phyloP scores from a whole-genome alignment of 2,329 filamentous ascomycete species.

The Alternaria gaisen region DNA sequence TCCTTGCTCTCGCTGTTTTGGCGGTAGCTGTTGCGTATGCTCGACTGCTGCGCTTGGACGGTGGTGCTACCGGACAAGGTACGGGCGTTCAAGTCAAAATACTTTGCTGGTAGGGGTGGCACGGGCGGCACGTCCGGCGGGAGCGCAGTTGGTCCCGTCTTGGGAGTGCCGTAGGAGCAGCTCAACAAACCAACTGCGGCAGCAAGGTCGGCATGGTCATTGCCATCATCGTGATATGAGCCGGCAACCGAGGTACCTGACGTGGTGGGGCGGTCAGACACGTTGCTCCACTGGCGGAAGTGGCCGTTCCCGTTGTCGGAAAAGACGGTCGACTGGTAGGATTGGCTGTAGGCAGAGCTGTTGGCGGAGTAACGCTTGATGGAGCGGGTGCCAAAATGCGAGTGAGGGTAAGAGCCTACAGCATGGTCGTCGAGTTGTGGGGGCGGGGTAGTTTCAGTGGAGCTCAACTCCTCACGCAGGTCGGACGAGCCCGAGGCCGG shows the following conservation, averaged over 20 bases:
- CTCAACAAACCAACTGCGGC: conserved; percentile 90
- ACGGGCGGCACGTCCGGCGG: conserved; percentile 83
- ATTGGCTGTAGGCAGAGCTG: conserved; percentile 70
- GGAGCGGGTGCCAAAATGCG: conserved; percentile 44
- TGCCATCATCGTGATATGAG: conserved; percentile 73
- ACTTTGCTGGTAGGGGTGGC: conserved; percentile 83
- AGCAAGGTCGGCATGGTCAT: conserved; percentile 79
- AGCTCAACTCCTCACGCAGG: conserved; percentile 77
- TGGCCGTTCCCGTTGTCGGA: conserved; percentile 64
- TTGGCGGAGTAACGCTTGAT: conserved; percentile 59
- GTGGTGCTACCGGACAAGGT: conserved; percentile 66
- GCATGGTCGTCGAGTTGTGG: conserved; percentile 74
- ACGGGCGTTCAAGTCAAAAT: conserved; percentile 66
- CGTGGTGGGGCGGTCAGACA: conserved; percentile 78
- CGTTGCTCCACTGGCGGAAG: conserved; percentile 73
- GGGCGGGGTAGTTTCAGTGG: conserved; percentile 90
- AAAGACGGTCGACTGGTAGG: conserved; percentile 78
- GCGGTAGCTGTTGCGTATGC: conserved; percentile 68
- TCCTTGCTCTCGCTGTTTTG: conserved; percentile 56
- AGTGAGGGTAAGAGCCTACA: conserved; percentile 57
- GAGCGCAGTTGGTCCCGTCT: conserved; percentile 69
- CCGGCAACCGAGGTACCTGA: conserved; percentile 69
- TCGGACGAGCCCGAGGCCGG: conserved; percentile 83
- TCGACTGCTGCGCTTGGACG: conserved; percentile 66
- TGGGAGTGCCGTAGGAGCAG: conserved; percentile 87